Percentiles rank a stretch among this genome's conserved stretches.
Conservation (phyloP, 352 stramenopile genomes). For the Phytophthora vignae region DNA sequence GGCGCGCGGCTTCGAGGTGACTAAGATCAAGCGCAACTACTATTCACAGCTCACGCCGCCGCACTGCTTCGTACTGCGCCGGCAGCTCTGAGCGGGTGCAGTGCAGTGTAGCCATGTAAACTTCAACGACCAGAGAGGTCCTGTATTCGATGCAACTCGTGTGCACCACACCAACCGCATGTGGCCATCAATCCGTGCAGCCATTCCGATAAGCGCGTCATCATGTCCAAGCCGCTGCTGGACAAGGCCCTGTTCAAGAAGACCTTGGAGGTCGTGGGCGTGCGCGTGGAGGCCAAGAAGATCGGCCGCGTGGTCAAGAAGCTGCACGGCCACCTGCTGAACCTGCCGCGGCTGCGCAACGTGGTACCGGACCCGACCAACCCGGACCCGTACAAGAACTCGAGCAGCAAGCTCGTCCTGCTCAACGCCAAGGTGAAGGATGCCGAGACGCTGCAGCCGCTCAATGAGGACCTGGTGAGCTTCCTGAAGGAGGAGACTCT, state of each 20-base stretch:
- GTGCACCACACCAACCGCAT: conserved; percentile 19
- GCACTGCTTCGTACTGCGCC: conserved; percentile 93
- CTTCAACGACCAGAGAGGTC: conserved; percentile 8
- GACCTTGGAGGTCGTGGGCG: conserved; percentile 74
- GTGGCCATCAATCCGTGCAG: conserved; percentile 25
- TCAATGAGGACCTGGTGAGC: conserved; percentile 56
- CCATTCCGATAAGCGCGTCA: conserved; percentile 15
- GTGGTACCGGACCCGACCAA: conserved; percentile 77
- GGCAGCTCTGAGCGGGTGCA: conserved; percentile 30
- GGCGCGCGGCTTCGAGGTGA: conserved; percentile 85
- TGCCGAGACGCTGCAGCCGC: conserved; percentile 59
- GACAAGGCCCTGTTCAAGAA: conserved; percentile 78
- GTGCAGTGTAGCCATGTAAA: conserved; percentile 11
- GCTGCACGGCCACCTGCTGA: conserved; percentile 78
- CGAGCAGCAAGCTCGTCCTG: conserved; percentile 76
- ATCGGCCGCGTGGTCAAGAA: conserved; percentile 77
- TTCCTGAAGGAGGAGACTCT: conserved; percentile 69
- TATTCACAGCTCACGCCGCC: conserved; percentile 94
- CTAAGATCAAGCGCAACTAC: conserved; percentile 92
- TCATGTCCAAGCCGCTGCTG: conserved; percentile 47
- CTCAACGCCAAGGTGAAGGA: conserved; percentile 71
- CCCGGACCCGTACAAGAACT: conserved; percentile 67
- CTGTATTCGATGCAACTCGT: conserved; percentile 1
- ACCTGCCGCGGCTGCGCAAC: conserved; percentile 75
- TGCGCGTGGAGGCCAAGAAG: conserved; percentile 85